Base-by-base conservation (phyloP, 805 yeast genomes). In the Yamadazyma ubonensis region DNA sequence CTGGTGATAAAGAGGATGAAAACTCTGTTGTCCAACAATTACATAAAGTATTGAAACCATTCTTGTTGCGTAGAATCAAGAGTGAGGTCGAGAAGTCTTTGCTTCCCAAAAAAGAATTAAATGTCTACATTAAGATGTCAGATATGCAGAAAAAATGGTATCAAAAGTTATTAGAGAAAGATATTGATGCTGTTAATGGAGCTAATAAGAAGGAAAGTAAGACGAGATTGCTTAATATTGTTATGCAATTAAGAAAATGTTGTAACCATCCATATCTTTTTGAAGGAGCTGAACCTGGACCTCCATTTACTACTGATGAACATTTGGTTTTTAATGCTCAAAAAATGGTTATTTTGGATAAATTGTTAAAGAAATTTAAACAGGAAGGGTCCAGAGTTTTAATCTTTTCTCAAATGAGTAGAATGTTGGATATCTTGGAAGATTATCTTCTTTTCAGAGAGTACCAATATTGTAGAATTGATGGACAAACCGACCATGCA, bases 241-340 rank as follows among this genome's bases (percentile, higher is more conserved):
- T 84, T 34, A 85, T 85, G 95, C 95, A 85, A 58, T 67, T 85
- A 53, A 74, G 93, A 56, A 85, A 85, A 58, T 85, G 93, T 58
- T 85, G 91, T 63, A 85, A 85, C 52, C 95, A 85, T 63, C 95
- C 95, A 10, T 85, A 85, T 55, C 62, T 85, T 28, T 85, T 85
- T 53, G 93, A 85, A 57, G 95, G 95, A 31, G 93, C 91, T 1
- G 95, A 85, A 54, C 93, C 93, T 0, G 95, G 95, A 9, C 95
- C 95, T 14, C 95, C 95, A 16, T 85, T 70, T 52, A 85, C 93
- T 6, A 85, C 91, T 0, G 95, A 85, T 59, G 93, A 85, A 56
- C 95, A 85, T 63, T 69, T 85, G 57, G 81, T 85, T 23, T 82
- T 60, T 59, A 85, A 85, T 57, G 73, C 89, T 3, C 82, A 80